These are phyloP conservation scores for Primulina eburnea DNA, from an alignment of 257 asterid genomes.

Conservation along the genomic window DNA sequence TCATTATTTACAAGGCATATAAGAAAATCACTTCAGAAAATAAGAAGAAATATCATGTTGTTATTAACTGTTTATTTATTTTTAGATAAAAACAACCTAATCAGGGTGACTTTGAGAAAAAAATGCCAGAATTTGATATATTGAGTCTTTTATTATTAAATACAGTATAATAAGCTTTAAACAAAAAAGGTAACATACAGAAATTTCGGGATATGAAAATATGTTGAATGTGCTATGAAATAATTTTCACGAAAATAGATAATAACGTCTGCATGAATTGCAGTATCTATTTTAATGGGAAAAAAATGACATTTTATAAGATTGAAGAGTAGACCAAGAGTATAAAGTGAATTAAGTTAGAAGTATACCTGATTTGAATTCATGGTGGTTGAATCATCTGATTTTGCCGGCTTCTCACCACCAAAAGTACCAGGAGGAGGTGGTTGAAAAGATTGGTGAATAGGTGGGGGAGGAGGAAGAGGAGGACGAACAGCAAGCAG, in stretches of 20 bases:
- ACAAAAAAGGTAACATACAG: neutral
- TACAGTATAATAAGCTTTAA: neutral
- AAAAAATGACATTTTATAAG: too few species aligned
- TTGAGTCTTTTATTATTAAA: neutral
- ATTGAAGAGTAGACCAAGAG: neutral
- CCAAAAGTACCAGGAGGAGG: slow-evolving; percentile 64
- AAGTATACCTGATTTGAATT: slow-evolving; percentile 56
- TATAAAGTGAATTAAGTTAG: neutral
- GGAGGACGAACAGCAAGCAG: slow-evolving; percentile 37
- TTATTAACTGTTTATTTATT: neutral
- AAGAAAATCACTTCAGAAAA: neutral
- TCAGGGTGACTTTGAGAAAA: neutral
- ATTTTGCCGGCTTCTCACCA: slow-evolving; percentile 45
- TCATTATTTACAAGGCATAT: neutral
- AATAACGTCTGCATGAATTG: neutral
- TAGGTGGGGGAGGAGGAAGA: slow-evolving; percentile 40
- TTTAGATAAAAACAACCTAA: neutral
- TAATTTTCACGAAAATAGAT: neutral
- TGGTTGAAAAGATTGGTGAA: slow-evolving; percentile 57
- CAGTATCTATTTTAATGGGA: neutral
- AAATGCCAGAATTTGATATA: neutral
- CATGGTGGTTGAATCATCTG: slow-evolving; percentile 48
- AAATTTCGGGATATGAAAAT: neutral
- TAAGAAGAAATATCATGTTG: neutral
- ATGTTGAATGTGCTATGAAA: neutral